These are phyloP conservation scores for Leucosporidium scottii DNA, from an alignment of 768 basidiomycete species.

Conservation along the genomic window DNA sequence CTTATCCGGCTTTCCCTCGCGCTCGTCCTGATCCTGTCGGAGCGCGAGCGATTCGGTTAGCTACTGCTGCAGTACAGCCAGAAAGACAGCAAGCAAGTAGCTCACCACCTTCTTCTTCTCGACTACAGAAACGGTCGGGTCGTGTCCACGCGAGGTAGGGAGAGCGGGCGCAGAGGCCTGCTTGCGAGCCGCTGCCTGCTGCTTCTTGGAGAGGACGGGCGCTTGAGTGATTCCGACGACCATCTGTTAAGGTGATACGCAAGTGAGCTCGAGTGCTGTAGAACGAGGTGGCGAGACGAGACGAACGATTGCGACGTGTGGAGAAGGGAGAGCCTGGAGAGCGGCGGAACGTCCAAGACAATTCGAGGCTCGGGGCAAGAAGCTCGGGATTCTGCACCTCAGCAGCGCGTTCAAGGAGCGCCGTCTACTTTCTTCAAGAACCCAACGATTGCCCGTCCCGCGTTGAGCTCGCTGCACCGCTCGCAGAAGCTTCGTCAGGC, in stretches of 20 bases:
- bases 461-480: too few relatives aligned
- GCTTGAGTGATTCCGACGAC: not conserved
- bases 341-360: too few relatives aligned
- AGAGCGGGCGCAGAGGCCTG: not conserved
- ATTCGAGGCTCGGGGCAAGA: too few relatives aligned
- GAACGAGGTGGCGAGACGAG: too few relatives aligned
- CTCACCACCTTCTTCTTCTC: conserved; percentile 17
- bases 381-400: too few relatives aligned
- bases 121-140: conserved; percentile 17
- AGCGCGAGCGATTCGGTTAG: not conserved
- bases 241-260: not conserved
- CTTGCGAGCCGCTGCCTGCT: not conserved
- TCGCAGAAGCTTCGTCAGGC: too few relatives aligned
- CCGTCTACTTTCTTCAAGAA: too few relatives aligned
- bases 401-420: too few relatives aligned
- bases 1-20: conserved; percentile 13
- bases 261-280: too few relatives aligned
- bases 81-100: not conserved
- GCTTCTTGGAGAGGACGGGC: not conserved
- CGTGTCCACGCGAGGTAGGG: not conserved
- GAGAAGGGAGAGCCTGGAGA: too few relatives aligned
- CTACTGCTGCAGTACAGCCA: not conserved
- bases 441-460: too few relatives aligned
- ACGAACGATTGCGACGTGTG: too few relatives aligned
- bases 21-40: conserved; percentile 4